phyloP scores from a whole-genome alignment of 1,139 yeast species.

The Lodderomyces parapsilosis region DNA sequence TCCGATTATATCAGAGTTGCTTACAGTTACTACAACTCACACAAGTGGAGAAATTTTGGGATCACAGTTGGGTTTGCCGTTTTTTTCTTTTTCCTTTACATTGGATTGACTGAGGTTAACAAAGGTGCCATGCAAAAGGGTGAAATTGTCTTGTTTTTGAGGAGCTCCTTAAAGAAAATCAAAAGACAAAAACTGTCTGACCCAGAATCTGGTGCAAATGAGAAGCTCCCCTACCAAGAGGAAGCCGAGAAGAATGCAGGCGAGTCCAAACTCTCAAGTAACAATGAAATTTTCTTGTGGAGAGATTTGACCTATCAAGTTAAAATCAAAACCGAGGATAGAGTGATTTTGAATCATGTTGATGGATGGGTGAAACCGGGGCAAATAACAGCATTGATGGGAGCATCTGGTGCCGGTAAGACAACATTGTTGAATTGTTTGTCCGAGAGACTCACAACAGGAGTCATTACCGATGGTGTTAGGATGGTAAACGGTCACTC shows the following conservation, averaged over 20 bases:
- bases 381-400: conserved; percentile 31
- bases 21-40: conserved; percentile 51
- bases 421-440: conserved; percentile 35
- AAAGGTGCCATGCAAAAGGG: conserved; percentile 85
- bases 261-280: conserved; percentile 28
- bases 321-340: conserved; percentile 60
- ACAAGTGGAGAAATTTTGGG: conserved; percentile 87
- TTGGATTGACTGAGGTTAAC: conserved; percentile 61
- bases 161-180: conserved; percentile 37
- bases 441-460: conserved; percentile 35
- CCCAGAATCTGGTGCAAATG: conserved; percentile 11
- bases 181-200: conserved; percentile 24
- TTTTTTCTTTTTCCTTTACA: conserved; percentile 56
- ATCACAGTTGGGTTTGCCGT: conserved; percentile 56
- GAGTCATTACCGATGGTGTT: conserved; percentile 34
- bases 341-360: conserved; percentile 64
- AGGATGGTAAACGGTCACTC: conserved; percentile 39
- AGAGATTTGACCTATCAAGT: conserved; percentile 73
- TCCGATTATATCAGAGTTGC: conserved; percentile 49
- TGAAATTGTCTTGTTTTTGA: conserved; percentile 67
- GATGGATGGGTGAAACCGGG: conserved; percentile 61
- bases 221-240: conserved; percentile 10
- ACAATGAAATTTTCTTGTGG: conserved; percentile 69
- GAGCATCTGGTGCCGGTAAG: conserved; percentile 39
- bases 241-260: conserved; percentile 7